phyloP scores from a whole-genome alignment of 495 filamentous ascomycete species.

The Penicillium waksmanii region DNA sequence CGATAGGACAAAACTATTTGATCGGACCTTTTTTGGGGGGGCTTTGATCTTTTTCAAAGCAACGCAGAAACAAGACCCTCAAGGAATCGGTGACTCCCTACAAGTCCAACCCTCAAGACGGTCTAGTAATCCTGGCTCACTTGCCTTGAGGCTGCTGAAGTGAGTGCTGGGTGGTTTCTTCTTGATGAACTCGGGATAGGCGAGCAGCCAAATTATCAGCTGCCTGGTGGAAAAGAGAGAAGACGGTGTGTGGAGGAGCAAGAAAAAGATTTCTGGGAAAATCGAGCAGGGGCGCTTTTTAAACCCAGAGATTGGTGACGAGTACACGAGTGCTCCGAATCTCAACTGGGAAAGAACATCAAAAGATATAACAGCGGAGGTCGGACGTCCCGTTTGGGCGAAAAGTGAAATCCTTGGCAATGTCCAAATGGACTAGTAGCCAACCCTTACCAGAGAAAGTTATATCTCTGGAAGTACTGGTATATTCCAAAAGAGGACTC shows the following conservation, averaged over 20 bases:
- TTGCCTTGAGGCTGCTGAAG: constrained; percentile 6
- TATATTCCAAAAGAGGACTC: no score
- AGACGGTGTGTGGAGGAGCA: background rate
- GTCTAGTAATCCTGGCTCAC: constrained; percentile 14
- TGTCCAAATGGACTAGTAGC: no score
- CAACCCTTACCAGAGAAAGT: no score
- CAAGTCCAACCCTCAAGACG: constrained; percentile 21
- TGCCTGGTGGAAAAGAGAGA: background rate
- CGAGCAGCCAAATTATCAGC: background rate
- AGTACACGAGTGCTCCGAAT: no score
- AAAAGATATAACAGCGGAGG: no score
- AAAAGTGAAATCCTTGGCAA: no score
- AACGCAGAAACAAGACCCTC: constrained; percentile 15
- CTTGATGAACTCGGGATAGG: background rate
- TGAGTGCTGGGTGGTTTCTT: constrained; percentile 8
- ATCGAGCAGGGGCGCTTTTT: background rate
- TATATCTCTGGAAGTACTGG: no score
- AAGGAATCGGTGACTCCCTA: constrained; percentile 16
- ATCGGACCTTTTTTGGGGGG: background rate
- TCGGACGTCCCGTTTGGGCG: no score
- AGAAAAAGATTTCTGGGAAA: background rate
- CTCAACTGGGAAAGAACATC: no score
- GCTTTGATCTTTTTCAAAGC: constrained; percentile 17
- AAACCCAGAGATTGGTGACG: background rate
- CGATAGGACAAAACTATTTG: constrained; percentile 8